These are phyloP conservation scores for Avena insularis DNA, from an alignment of 176 grass and related monocot genomes.

Conservation along the genomic window DNA sequence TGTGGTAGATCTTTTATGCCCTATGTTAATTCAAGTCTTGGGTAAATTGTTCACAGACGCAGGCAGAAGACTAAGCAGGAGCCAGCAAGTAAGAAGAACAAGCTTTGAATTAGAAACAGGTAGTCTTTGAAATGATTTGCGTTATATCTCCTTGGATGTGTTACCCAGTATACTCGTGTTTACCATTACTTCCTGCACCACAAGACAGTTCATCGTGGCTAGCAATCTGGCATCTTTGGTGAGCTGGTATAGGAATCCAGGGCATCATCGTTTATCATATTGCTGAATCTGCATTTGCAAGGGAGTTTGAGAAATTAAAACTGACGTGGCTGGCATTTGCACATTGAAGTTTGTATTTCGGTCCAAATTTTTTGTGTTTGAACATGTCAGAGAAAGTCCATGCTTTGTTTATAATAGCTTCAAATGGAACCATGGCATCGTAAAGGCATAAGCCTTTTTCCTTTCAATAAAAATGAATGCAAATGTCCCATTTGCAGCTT, in stretches of 20 bases:
- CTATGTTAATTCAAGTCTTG: no score
- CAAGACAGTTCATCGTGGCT: not conserved
- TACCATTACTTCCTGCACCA: no score
- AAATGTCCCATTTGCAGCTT: no score
- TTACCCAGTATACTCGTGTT: no score
- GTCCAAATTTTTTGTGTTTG: not conserved
- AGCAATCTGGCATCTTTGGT: not conserved
- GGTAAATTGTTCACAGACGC: no score
- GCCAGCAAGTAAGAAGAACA: no score
- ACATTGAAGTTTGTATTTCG: not conserved
- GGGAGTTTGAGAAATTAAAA: not conserved
- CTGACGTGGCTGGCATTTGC: not conserved
- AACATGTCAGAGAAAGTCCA: not conserved
- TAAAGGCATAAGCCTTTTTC: not conserved
- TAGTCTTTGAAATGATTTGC: no score
- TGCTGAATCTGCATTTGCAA: not conserved
- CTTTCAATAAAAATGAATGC: not conserved
- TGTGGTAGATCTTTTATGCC: no score
- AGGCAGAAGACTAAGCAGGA: no score
- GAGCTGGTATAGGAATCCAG: not conserved
- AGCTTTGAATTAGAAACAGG: no score
- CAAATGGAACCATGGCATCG: not conserved
- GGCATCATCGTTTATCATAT: not conserved
- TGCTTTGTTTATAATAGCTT: not conserved
- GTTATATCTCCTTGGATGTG: no score